These are phyloP conservation scores for Nicotiana noctiflora DNA, from an alignment of 257 asterid genomes.

Conservation along the genomic window DNA sequence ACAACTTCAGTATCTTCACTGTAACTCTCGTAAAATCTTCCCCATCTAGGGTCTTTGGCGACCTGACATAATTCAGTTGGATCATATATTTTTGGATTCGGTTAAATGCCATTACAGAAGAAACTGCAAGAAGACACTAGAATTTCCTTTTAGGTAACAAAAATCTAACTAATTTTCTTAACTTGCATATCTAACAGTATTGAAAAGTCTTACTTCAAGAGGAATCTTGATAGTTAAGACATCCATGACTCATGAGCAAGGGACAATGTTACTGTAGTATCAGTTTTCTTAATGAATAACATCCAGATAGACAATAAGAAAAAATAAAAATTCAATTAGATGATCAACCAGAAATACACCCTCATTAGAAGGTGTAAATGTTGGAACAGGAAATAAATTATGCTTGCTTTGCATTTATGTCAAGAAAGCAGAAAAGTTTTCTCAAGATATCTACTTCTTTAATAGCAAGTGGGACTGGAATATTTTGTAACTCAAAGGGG, in stretches of 20 bases:
- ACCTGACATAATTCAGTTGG: conserved; percentile 42
- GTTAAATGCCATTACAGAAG: background rate
- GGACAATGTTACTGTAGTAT: background rate
- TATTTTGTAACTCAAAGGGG: background rate
- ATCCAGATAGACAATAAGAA: background rate
- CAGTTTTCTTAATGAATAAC: background rate
- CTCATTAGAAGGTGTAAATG: background rate
- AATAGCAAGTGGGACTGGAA: background rate
- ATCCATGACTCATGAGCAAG: background rate
- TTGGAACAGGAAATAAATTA: background rate
- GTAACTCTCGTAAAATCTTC: conserved; percentile 86
- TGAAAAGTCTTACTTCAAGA: background rate
- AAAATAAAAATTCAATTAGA: background rate
- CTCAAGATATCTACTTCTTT: background rate
- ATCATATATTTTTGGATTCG: background rate
- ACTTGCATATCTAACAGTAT: background rate
- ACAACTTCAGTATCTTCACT: conserved; percentile 83
- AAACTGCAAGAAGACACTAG: background rate
- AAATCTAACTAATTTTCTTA: background rate
- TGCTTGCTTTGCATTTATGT: background rate
- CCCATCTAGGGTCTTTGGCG: conserved; percentile 95
- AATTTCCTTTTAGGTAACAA: background rate
- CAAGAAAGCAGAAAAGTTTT: background rate
- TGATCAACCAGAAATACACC: background rate
- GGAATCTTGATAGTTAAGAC: background rate